phyloP scores from a whole-genome alignment of 805 yeast species.

The Nakazawaea molendinolei region DNA sequence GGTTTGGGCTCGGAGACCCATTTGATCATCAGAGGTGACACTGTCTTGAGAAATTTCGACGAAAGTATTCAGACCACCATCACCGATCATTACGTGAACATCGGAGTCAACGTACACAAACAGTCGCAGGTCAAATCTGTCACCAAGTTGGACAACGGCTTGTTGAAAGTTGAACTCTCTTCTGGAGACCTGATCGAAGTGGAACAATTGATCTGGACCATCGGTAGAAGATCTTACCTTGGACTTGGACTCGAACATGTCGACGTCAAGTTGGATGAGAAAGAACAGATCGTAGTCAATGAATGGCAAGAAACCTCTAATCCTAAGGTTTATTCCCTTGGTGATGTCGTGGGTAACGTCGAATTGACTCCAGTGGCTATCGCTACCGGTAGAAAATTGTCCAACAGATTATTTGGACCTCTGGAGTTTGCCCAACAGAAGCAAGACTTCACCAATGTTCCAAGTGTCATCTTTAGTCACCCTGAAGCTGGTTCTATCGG shows the following conservation, averaged over 20 bases:
- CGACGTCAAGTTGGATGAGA: slow-evolving; percentile 56
- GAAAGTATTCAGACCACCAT: slow-evolving; percentile 69
- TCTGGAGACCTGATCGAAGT: slow-evolving; percentile 46
- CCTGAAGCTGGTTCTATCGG: slow-evolving; percentile 98
- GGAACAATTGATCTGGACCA: slow-evolving; percentile 86
- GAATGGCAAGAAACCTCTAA: slow-evolving; percentile 82
- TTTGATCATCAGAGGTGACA: slow-evolving; percentile 84
- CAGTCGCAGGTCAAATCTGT: slow-evolving; percentile 43
- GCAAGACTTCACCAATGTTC: slow-evolving; percentile 80
- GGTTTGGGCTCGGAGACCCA: slow-evolving; percentile 84
- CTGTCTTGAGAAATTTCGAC: slow-evolving; percentile 86
- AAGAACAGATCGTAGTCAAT: slow-evolving; percentile 68
- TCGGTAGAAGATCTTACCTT: slow-evolving; percentile 78
- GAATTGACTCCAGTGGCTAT: slow-evolving; percentile 98
- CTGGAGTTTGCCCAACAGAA: slow-evolving; percentile 62
- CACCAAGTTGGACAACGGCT: slow-evolving; percentile 41
- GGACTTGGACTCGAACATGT: slow-evolving; percentile 72
- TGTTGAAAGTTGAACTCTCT: slow-evolving; percentile 40
- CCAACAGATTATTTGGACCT: slow-evolving; percentile 89
- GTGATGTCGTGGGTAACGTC: slow-evolving; percentile 89
- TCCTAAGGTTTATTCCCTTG: slow-evolving; percentile 71
- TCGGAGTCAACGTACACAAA: slow-evolving; percentile 80
- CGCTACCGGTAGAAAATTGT: slow-evolving; percentile 92
- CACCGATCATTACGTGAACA: slow-evolving; percentile 72
- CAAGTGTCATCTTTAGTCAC: slow-evolving; percentile 95